Percentiles rank a stretch among this genome's conserved stretches.
Conservation (phyloP, 2,329 filamentous ascomycete species). For the Colletotrichum navitas region DNA sequence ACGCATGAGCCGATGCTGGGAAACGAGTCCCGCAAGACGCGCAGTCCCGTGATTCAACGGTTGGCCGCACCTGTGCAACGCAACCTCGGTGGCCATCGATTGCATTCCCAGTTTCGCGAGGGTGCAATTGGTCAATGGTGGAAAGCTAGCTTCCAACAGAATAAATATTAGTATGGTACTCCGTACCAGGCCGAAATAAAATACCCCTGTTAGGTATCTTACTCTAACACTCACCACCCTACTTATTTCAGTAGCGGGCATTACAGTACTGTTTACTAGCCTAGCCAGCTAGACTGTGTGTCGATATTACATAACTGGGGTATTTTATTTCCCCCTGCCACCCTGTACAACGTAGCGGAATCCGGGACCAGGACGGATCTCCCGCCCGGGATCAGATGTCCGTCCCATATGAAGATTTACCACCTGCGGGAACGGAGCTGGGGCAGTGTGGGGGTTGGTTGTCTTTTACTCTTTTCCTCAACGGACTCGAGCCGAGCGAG, state of each 20-base stretch:
- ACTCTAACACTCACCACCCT: too few relatives aligned
- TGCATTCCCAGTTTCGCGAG: neutral
- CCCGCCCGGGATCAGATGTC: neutral
- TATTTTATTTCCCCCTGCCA: too few relatives aligned
- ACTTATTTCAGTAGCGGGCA: too few relatives aligned
- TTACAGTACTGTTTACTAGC: too few relatives aligned
- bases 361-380: slow-evolving; percentile 8
- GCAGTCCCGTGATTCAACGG: neutral
- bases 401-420: neutral
- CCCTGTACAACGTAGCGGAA: neutral
- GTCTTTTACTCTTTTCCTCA: neutral
- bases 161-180: neutral
- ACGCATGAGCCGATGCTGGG: neutral
- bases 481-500: neutral
- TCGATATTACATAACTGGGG: too few relatives aligned
- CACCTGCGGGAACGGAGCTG: slow-evolving; percentile 6
- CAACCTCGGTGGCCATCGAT: neutral
- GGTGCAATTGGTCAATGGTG: neutral
- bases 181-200: too few relatives aligned
- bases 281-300: too few relatives aligned
- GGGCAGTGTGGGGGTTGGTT: neutral
- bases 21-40: neutral
- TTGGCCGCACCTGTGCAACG: neutral
- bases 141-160: neutral
- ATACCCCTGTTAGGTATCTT: too few relatives aligned